Percentiles rank a stretch among this genome's conserved stretches.
Evolutionary conservation across 1,284 basidiomycete genomes (phyloP).

Genomic region (Caloboletus inedulis): DNA sequence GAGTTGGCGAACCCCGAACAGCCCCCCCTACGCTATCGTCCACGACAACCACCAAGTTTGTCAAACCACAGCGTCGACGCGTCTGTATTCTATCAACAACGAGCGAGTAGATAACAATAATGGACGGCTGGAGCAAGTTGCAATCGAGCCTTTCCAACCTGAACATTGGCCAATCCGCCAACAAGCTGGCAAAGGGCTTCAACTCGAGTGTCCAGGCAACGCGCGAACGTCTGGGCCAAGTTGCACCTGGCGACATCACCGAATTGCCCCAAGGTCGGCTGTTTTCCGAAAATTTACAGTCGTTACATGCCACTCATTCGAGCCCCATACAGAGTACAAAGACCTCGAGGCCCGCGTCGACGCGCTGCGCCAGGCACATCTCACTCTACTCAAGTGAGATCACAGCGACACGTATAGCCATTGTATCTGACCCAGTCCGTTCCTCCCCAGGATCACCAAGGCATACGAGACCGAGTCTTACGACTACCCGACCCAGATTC

Average conservation of each 20-base stretch:
- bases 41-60: background rate
- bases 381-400: slow-evolving; percentile 73
- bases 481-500: slow-evolving; percentile 82
- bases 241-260: slow-evolving; percentile 91
- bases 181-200: slow-evolving; percentile 79
- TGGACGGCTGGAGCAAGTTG: slow-evolving; percentile 77
- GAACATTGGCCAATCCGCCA: slow-evolving; percentile 68
- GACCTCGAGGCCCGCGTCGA: slow-evolving; percentile 95
- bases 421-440: slow-evolving; percentile 9
- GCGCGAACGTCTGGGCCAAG: slow-evolving; percentile 86
- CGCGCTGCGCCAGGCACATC: slow-evolving; percentile 80
- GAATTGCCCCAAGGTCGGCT: slow-evolving; percentile 79
- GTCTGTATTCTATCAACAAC: background rate
- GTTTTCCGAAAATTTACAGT: slow-evolving; percentile 1
- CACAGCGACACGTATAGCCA: background rate
- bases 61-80: slow-evolving; percentile 3
- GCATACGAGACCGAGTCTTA: slow-evolving; percentile 86
- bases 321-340: slow-evolving; percentile 75
- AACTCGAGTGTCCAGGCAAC: slow-evolving; percentile 86
- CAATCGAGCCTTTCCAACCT: slow-evolving; percentile 55
- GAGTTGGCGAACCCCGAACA: slow-evolving; percentile 15
- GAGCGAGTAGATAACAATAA: slow-evolving; percentile 33
- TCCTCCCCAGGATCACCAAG: slow-evolving; percentile 63
- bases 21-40: background rate
- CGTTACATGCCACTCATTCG: background rate